phyloP scores from a whole-genome alignment of 176 grass and related monocot species.

The Alopecurus myosuroides region DNA sequence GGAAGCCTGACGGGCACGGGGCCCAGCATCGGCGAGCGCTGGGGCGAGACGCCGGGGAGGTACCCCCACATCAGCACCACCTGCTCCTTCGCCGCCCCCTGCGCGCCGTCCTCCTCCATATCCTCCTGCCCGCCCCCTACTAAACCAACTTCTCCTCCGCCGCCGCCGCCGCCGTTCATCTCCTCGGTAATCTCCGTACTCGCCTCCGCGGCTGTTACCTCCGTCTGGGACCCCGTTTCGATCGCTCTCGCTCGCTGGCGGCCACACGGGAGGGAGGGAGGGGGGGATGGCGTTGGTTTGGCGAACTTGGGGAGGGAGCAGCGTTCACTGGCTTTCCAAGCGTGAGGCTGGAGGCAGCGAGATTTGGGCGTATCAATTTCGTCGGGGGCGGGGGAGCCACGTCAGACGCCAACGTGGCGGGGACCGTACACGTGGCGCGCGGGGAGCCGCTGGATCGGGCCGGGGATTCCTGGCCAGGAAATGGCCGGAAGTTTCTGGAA shows the following conservation, averaged over 20 bases:
- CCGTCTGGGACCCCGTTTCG: not conserved
- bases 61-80: slow-evolving; percentile 96
- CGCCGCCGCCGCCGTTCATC: slow-evolving; percentile 63
- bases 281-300: slow-evolving; percentile 17
- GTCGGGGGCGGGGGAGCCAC: slow-evolving; percentile 48
- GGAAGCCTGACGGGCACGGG: slow-evolving; percentile 72
- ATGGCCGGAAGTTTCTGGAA: slow-evolving; percentile 77
- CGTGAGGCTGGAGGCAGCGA: slow-evolving; percentile 38
- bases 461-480: slow-evolving; percentile 60
- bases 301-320: slow-evolving; percentile 15
- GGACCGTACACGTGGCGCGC: slow-evolving; percentile 36
- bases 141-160: slow-evolving; percentile 18
- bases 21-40: slow-evolving; percentile 84
- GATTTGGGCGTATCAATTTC: slow-evolving; percentile 73
- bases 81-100: slow-evolving; percentile 38
- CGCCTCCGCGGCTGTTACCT: not conserved
- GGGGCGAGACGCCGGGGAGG: slow-evolving; percentile 85
- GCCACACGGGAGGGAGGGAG: not conserved
- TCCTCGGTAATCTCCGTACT: slow-evolving; percentile 12
- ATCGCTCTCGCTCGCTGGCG: slow-evolving; percentile 10
- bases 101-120: slow-evolving; percentile 27
- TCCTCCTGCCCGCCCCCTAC: slow-evolving; percentile 51
- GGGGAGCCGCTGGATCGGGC: slow-evolving; percentile 38
- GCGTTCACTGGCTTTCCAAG: slow-evolving; percentile 25
- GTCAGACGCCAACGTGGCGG: slow-evolving; percentile 45